Conservation (phyloP, 805 yeast species). For the Yamadazyma philogaea region DNA sequence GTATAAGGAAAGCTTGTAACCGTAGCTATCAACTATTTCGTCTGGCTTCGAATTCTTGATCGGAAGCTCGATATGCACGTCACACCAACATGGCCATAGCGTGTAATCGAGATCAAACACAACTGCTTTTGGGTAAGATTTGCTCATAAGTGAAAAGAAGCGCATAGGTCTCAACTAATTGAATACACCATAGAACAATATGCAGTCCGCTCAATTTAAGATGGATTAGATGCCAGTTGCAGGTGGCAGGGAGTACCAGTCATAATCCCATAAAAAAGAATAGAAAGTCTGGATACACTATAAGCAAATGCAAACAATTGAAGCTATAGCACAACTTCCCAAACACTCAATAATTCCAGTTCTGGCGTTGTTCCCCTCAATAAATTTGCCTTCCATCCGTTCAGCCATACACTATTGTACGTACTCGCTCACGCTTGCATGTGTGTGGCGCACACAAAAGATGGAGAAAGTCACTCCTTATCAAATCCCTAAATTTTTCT, state of each 20-base stretch:
- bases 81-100: conserved; percentile 84
- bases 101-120: conserved; percentile 78
- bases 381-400: neutral
- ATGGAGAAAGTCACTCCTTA: conserved; percentile 4
- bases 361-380: neutral
- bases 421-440: neutral
- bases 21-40: conserved; percentile 50
- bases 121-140: conserved; percentile 35
- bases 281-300: too few species aligned
- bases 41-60: conserved; percentile 34
- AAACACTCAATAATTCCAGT: too few species aligned
- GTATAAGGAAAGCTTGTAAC: conserved; percentile 56
- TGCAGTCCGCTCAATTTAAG: too few species aligned
- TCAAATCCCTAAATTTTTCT: neutral
- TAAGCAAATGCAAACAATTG: too few species aligned
- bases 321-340: too few species aligned
- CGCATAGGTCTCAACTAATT: neutral
- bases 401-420: too few species aligned
- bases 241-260: too few species aligned
- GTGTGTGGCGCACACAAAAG: conserved; percentile 5
- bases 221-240: too few species aligned
- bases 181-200: neutral
- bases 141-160: neutral
- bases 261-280: too few species aligned
- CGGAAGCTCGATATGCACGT: conserved; percentile 65